Percentiles rank a stretch among this genome's conserved stretches.
Conservation (phyloP, 108 stramenopile genomes). For the Cyclostephanos invisitatus region DNA sequence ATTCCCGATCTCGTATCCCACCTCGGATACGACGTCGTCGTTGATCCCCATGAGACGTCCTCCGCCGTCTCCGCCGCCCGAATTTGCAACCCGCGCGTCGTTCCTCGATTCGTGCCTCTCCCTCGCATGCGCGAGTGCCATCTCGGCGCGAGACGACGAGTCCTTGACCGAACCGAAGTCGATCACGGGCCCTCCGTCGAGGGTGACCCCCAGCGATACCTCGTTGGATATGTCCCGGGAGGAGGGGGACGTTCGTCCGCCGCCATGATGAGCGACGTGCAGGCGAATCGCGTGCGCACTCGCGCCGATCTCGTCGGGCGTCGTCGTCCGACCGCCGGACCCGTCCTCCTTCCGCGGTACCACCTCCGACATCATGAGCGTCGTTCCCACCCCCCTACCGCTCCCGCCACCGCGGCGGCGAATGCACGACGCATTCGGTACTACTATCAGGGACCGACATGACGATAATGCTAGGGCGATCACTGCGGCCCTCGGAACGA, state of each 20-base stretch:
- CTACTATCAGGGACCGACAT: slow-evolving; percentile 3
- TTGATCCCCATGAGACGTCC: slow-evolving; percentile 82
- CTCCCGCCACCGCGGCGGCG: too few relatives aligned
- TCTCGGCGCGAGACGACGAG: slow-evolving; percentile 69
- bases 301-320: too few relatives aligned
- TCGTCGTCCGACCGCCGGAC: too few relatives aligned
- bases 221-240: slow-evolving; percentile 63
- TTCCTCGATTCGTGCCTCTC: slow-evolving; percentile 53
- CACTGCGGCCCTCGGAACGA: background rate
- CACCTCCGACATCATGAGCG: slow-evolving; percentile 11
- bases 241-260: background rate
- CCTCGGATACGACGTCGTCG: slow-evolving; percentile 82
- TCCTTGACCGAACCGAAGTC: slow-evolving; percentile 83
- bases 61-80: background rate
- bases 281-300: too few relatives aligned
- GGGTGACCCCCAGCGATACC: slow-evolving; percentile 59
- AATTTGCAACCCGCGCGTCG: too few relatives aligned
- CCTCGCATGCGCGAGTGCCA: slow-evolving; percentile 64
- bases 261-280: background rate
- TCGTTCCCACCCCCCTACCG: too few relatives aligned
- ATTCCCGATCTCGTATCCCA: slow-evolving; percentile 76
- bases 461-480: slow-evolving; percentile 1
- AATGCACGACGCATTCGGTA: too few relatives aligned
- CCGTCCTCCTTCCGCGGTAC: slow-evolving; percentile 10
- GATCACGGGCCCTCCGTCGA: slow-evolving; percentile 82